These are phyloP conservation scores for Fusarium transvaalense DNA, from an alignment of 2,329 filamentous ascomycete genomes.

Conservation along the genomic window DNA sequence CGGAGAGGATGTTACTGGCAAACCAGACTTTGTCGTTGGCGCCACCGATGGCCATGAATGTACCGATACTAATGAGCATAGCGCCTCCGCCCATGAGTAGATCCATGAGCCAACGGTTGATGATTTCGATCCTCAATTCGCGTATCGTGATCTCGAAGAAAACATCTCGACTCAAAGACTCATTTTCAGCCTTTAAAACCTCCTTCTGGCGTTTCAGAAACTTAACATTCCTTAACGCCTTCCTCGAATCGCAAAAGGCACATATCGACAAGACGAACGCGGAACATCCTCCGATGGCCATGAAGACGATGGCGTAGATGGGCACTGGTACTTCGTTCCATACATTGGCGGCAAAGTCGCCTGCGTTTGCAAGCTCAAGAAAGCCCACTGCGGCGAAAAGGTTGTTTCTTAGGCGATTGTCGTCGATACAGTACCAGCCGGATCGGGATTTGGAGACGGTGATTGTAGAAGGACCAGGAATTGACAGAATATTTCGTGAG, in stretches of 20 bases:
- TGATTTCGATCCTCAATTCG: constrained; percentile 63
- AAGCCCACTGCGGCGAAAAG: constrained; percentile 58
- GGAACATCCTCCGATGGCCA: constrained; percentile 64
- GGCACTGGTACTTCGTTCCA: constrained; percentile 67
- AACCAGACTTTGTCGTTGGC: constrained; percentile 56
- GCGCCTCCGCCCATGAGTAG: constrained; percentile 62
- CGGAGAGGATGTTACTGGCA: constrained; percentile 66
- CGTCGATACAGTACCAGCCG: constrained; percentile 23
- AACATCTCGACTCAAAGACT: constrained; percentile 49
- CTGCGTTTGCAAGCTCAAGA: constrained; percentile 67
- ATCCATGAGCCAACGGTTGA: constrained; percentile 66
- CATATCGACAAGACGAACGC: constrained; percentile 61
- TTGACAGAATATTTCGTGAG: not conserved
- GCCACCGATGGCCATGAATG: constrained; percentile 66
- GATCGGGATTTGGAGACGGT: constrained; percentile 27
- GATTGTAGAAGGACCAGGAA: constrained; percentile 26
- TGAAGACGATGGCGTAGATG: constrained; percentile 61
- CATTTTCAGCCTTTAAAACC: constrained; percentile 47
- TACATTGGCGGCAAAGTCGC: constrained; percentile 69
- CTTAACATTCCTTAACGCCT: constrained; percentile 60
- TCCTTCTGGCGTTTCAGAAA: constrained; percentile 59
- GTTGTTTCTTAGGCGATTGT: constrained; percentile 48
- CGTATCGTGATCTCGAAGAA: constrained; percentile 60
- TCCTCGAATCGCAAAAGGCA: constrained; percentile 58
- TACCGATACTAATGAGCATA: constrained; percentile 63